phyloP scores from a whole-genome alignment of 176 grass and related monocot species.

The Oryza rufipogon region DNA sequence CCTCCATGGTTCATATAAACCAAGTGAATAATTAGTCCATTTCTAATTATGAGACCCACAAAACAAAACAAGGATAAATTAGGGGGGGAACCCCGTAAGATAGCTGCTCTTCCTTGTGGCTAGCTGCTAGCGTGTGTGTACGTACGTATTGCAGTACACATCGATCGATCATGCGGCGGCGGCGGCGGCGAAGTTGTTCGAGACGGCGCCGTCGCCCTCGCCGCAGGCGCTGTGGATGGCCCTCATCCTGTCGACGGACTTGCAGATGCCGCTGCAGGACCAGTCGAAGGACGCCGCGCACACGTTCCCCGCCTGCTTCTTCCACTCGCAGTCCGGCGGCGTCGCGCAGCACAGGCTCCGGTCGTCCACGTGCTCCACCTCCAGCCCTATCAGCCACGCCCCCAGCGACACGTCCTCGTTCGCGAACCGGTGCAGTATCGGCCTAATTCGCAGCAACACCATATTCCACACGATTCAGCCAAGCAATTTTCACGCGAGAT shows the following conservation, averaged over 20 bases:
- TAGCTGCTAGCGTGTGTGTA: background rate
- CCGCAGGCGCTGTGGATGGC: conserved; percentile 61
- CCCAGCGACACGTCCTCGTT: conserved; percentile 89
- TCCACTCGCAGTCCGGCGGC: conserved; percentile 68
- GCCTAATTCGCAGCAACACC: background rate
- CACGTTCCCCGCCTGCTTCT: conserved; percentile 59
- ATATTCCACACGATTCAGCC: no score
- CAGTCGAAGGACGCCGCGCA: conserved; percentile 69
- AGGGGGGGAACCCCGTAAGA: no score
- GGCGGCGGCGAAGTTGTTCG: conserved; percentile 35
- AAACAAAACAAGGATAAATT: no score
- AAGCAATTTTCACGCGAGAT: no score
- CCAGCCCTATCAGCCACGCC: conserved; percentile 80
- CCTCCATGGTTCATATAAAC: no score
- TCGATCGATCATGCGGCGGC: conserved; percentile 4
- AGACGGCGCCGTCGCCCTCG: conserved; percentile 49
- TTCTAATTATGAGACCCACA: no score
- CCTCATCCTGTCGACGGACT: conserved; percentile 63
- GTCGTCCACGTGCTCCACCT: conserved; percentile 86
- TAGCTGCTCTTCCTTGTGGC: background rate
- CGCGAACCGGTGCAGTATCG: conserved; percentile 79
- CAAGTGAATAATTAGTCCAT: no score
- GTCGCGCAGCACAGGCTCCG: conserved; percentile 83
- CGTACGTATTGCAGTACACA: no score
- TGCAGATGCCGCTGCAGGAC: conserved; percentile 64